A percentile compares a stretch with the other conserved stretches of the same genome.
Conservation (phyloP, 208 protist genomes). For the Porcisia hertigi region DNA sequence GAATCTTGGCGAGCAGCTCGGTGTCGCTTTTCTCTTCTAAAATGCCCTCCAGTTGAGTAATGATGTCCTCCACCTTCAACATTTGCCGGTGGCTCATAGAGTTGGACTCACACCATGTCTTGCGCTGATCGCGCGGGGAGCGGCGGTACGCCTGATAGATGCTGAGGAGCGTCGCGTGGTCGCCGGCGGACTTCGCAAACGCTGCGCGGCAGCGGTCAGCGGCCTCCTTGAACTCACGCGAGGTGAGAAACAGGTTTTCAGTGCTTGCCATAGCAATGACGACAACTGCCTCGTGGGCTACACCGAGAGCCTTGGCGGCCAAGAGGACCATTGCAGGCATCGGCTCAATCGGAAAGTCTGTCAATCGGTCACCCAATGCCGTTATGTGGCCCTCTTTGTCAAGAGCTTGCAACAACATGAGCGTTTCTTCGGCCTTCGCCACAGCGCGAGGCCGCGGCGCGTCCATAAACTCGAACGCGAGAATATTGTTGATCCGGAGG, state of each 20-base stretch:
- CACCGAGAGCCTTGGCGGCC: slow-evolving; percentile 91
- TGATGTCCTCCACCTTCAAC: slow-evolving; percentile 86
- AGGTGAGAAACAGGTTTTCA: slow-evolving; percentile 84
- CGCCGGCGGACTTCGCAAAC: slow-evolving; percentile 80
- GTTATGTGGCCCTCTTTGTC: slow-evolving; percentile 88
- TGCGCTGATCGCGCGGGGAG: slow-evolving; percentile 62
- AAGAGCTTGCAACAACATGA: slow-evolving; percentile 94
- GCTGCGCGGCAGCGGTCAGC: slow-evolving; percentile 72
- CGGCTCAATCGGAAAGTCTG: slow-evolving; percentile 98
- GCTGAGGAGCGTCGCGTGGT: slow-evolving; percentile 85
- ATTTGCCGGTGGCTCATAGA: slow-evolving; percentile 79
- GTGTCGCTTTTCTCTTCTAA: slow-evolving; percentile 65
- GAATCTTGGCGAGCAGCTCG: slow-evolving; percentile 40
- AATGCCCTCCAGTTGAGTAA: slow-evolving; percentile 72
- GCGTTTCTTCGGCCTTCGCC: slow-evolving; percentile 90
- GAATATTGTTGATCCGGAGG: slow-evolving; percentile 96
- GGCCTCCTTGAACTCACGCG: slow-evolving; percentile 67
- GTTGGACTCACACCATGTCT: slow-evolving; percentile 84
- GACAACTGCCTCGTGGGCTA: slow-evolving; percentile 93
- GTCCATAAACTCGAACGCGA: slow-evolving; percentile 99
- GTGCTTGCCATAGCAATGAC: slow-evolving; percentile 94
- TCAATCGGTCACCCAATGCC: slow-evolving; percentile 93
- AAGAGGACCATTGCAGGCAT: slow-evolving; percentile 97
- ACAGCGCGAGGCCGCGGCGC: slow-evolving; percentile 91
- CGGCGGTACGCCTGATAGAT: slow-evolving; percentile 83